Percentiles rank a stretch among this genome's conserved stretches.
These are phyloP conservation scores for Candida railenensis DNA, from an alignment of 805 yeast genomes.

Conservation along the genomic window DNA sequence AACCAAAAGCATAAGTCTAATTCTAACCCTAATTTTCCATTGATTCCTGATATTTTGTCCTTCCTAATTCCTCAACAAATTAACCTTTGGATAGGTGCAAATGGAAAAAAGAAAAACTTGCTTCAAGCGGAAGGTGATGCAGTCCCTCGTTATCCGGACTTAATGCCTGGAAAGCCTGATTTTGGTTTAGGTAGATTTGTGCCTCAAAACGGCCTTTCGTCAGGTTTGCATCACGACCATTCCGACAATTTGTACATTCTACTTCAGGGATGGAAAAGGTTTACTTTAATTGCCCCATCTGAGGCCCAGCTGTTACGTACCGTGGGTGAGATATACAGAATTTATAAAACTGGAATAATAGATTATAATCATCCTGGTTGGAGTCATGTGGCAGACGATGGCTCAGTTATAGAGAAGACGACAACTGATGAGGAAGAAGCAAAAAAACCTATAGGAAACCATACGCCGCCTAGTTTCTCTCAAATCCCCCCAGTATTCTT, in stretches of 20 bases:
- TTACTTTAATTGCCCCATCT: slow-evolving; percentile 64
- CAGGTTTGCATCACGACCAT: slow-evolving; percentile 80
- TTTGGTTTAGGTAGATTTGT: slow-evolving; percentile 53
- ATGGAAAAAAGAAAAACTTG: slow-evolving; percentile 10
- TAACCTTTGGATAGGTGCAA: slow-evolving; percentile 68
- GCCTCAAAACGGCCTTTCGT: slow-evolving; percentile 58
- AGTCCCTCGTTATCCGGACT: slow-evolving; percentile 9
- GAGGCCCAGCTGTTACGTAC: slow-evolving; percentile 61
- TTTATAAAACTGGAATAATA: slow-evolving; percentile 64
- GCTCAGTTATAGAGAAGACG: slow-evolving; percentile 44
- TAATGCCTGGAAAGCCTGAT: slow-evolving; percentile 9
- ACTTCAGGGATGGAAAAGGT: slow-evolving; percentile 58
- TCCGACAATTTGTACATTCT: slow-evolving; percentile 73
- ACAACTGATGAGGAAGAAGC: slow-evolving; percentile 9
- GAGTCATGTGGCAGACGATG: slow-evolving; percentile 61
- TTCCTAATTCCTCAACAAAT: slow-evolving; percentile 64
- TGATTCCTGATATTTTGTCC: slow-evolving; percentile 41
- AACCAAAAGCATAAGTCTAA: slow-evolving; percentile 9
- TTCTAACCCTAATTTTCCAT: slow-evolving; percentile 26
- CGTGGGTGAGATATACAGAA: slow-evolving; percentile 55
- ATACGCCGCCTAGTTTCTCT: slow-evolving; percentile 65
- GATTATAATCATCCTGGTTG: slow-evolving; percentile 61
- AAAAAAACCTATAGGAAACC: slow-evolving; percentile 28
- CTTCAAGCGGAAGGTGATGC: slow-evolving; percentile 11
- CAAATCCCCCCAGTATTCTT: slow-evolving; percentile 60